Evolutionary conservation across 176 grass and related monocot species (phyloP), one percentile per base, ranked within the genome.

Genomic region (Pontederia paniculata): DNA sequence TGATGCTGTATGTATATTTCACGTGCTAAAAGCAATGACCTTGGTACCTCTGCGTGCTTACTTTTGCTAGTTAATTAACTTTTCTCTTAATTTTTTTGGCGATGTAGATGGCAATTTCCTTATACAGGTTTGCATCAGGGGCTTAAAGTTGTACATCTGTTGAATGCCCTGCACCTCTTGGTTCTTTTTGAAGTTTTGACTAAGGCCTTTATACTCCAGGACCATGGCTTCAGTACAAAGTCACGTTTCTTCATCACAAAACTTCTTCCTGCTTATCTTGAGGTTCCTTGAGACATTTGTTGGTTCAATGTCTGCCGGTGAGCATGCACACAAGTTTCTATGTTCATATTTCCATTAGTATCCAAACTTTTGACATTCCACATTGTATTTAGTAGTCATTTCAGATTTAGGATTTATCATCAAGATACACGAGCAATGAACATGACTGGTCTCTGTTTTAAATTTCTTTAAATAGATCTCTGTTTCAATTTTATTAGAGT

Each of bases 261-360:
- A 89, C 68, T 69, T 96, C 53, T 81, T 84, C 76, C 72, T 96
- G 80, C 83, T 89, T 68, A 60, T 96, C 78, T 45, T 96, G 56
- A 83, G 86, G 70, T 96, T 96, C 71, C 86, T 96, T 64, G 85
- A 96, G 77, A 96, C 77, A 63, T 96, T 96, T 87, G 83, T 96
- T 80, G 91, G 91, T 44, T 96, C 91, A 45, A 64, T 96, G 85
- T 96, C 91, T 78, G 70, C 91, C 81, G 91, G 91, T 96, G 55
- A 28, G 61, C 22, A 13, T 15, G 10, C 23, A 55, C 28, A 43
- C 19, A 16, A 55, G 10, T 15, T 13, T 12, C 14, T 45, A 5
- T 3, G 1, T 16, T 9, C 1, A 58, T 17, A 31, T 16, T 41
- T 58, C 2, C 48, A 12, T 58, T 9, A 58, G 7, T 58, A 60